Evolutionary conservation across 2,329 filamentous ascomycete genomes (phyloP).

Genomic region (Neofusicoccum parvum): DNA sequence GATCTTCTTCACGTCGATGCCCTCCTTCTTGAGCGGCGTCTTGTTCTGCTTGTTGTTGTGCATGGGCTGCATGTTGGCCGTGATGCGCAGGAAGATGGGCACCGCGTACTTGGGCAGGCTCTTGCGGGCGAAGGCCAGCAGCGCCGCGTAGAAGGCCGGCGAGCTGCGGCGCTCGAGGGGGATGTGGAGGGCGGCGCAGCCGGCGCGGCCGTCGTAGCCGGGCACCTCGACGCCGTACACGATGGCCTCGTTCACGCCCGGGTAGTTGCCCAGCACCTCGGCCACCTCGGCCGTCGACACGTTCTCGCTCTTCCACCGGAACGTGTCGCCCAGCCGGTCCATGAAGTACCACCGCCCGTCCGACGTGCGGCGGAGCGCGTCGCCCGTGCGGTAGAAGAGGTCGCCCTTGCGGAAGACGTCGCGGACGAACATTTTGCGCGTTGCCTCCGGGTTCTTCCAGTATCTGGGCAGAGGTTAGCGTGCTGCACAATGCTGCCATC

Average conservation of each 20-base stretch:
- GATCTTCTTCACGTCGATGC: conserved; percentile 60
- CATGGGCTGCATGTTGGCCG: conserved; percentile 61
- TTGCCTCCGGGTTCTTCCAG: conserved; percentile 68
- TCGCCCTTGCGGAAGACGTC: conserved; percentile 52
- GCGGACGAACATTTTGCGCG: conserved; percentile 56
- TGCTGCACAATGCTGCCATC: conserved; percentile 69
- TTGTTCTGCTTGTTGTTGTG: conserved; percentile 86
- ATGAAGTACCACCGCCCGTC: conserved; percentile 55
- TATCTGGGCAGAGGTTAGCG: conserved; percentile 74
- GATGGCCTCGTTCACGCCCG: conserved; percentile 49
- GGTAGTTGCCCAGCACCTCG: conserved; percentile 48
- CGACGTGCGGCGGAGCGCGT: conserved; percentile 48
- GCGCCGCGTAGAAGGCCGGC: background rate
- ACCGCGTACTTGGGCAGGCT: conserved; percentile 74
- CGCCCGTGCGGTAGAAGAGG: conserved; percentile 52
- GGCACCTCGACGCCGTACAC: conserved; percentile 53
- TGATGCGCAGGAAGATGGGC: conserved; percentile 70
- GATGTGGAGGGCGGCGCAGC: conserved; percentile 50
- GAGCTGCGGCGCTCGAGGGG: background rate
- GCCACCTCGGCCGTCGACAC: conserved; percentile 52
- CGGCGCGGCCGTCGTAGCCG: conserved; percentile 57
- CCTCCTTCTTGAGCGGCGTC: conserved; percentile 67
- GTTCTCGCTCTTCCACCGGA: conserved; percentile 55
- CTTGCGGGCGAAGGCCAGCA: conserved; percentile 51
- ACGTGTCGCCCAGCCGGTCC: conserved; percentile 52